These are phyloP conservation scores for Tetradesmus obliquus DNA, from an alignment of 139 green algal genomes.

Conservation along the genomic window DNA sequence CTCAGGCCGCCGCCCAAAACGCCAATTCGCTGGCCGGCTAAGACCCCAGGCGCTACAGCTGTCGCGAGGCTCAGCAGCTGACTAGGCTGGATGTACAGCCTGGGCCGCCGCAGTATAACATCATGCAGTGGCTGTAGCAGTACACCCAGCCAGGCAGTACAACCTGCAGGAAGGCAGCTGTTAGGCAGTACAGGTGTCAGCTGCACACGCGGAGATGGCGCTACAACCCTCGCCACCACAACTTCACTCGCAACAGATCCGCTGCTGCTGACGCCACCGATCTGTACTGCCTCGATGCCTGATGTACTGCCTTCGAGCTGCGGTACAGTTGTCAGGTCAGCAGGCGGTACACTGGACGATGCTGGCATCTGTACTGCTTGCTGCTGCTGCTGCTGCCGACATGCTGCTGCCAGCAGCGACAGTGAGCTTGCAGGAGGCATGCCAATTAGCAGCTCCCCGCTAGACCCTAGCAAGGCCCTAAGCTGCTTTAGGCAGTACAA, in stretches of 20 bases:
- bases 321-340: not conserved
- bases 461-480: constrained; percentile 34
- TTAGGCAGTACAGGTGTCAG: constrained; percentile 21
- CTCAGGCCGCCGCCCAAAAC: not conserved
- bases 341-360: not conserved
- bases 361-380: not conserved
- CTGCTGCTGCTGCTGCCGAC: constrained; percentile 37
- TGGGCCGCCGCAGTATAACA: constrained; percentile 22
- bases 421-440: constrained; percentile 1
- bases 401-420: constrained; percentile 33
- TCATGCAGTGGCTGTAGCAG: constrained; percentile 55
- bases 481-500: constrained; percentile 64
- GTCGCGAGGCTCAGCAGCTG: not conserved
- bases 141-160: constrained; percentile 64
- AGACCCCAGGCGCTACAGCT: not conserved
- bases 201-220: not conserved
- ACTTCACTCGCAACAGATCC: constrained; percentile 33
- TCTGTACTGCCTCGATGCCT: not conserved
- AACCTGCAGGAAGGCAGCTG: not conserved
- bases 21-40: not conserved
- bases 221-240: constrained; percentile 28
- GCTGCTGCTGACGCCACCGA: not conserved
- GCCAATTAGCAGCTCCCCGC: not conserved
- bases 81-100: constrained; percentile 24
- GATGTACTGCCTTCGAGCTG: not conserved